Evolutionary conservation across 2,329 filamentous ascomycete species (phyloP).

Genomic region (Furcasterigmium furcatum): DNA sequence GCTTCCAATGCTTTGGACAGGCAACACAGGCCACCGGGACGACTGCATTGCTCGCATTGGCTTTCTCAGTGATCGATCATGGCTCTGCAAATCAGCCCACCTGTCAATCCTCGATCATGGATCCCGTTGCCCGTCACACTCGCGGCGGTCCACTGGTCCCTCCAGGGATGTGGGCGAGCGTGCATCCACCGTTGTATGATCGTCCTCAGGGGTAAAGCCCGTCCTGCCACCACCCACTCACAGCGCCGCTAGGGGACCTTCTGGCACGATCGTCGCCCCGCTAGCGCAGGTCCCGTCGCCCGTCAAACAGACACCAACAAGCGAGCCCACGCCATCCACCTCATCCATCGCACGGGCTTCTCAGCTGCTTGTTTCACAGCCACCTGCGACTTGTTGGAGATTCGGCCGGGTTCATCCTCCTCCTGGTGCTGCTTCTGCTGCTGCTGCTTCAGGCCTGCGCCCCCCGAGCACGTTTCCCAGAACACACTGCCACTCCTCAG

Average conservation of each 20-base stretch:
- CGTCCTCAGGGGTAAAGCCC: neutral
- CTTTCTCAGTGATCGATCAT: too few species aligned
- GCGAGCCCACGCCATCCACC: neutral
- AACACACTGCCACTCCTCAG: neutral
- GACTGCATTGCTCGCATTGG: too few species aligned
- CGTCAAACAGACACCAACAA: neutral
- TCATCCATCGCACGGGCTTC: neutral
- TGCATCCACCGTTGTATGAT: neutral
- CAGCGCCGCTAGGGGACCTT: too few species aligned
- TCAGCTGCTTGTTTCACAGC: neutral
- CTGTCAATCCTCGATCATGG: too few species aligned
- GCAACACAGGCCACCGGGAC: too few species aligned
- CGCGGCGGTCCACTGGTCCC: too few species aligned
- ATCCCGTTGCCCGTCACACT: too few species aligned
- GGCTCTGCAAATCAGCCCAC: too few species aligned
- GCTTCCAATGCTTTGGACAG: too few species aligned
- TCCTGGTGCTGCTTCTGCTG: neutral
- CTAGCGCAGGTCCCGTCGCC: neutral
- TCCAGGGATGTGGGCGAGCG: too few species aligned
- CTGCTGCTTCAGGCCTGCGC: too few species aligned
- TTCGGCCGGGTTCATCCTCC: neutral
- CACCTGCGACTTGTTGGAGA: slow-evolving; percentile 4
- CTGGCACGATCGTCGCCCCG: too few species aligned
- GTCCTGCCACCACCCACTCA: neutral
- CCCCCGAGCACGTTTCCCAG: neutral